Conservation (phyloP, 768 basidiomycete genomes). For the Boletus fagicola region DNA sequence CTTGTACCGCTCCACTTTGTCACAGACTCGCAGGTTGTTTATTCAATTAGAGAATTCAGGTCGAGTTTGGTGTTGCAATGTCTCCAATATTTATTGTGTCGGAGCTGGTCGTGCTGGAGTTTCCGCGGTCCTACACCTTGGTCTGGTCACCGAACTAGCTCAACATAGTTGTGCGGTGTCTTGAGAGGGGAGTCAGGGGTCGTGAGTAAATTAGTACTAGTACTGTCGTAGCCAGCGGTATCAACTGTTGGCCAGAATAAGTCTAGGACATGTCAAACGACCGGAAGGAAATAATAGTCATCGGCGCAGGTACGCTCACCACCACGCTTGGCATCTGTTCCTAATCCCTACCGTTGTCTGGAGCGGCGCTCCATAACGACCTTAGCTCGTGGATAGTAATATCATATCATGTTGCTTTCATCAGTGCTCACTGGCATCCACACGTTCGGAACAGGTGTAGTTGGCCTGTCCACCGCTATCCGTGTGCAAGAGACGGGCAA, state of each 20-base stretch:
- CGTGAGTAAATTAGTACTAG: not conserved
- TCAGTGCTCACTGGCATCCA: not conserved
- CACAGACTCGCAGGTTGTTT: no score
- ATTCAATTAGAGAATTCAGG: not conserved
- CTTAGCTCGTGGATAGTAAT: not conserved
- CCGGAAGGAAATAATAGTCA: constrained; percentile 34
- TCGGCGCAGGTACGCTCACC: constrained; percentile 39
- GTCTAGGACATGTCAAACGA: constrained; percentile 14
- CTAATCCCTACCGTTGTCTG: not conserved
- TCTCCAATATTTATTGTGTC: no score
- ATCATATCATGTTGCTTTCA: not conserved
- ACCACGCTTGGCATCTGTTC: not conserved
- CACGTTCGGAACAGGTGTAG: constrained; percentile 51
- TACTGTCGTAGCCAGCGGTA: not conserved
- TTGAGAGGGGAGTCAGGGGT: not conserved
- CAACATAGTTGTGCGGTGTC: not conserved
- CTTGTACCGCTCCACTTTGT: no score
- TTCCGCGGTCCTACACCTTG: not conserved
- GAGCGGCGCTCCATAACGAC: no score
- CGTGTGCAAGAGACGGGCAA: constrained; percentile 61
- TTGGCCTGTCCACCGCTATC: constrained; percentile 75
- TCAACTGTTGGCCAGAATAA: constrained; percentile 4
- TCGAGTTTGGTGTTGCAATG: not conserved
- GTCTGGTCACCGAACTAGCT: not conserved
- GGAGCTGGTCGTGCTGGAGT: no score